A percentile compares a stretch with the other conserved stretches of the same genome.
These are phyloP conservation scores for Umbelopsis sp. DNA, from an alignment of 192 early-diverging fungal genomes.

Conservation along the genomic window DNA sequence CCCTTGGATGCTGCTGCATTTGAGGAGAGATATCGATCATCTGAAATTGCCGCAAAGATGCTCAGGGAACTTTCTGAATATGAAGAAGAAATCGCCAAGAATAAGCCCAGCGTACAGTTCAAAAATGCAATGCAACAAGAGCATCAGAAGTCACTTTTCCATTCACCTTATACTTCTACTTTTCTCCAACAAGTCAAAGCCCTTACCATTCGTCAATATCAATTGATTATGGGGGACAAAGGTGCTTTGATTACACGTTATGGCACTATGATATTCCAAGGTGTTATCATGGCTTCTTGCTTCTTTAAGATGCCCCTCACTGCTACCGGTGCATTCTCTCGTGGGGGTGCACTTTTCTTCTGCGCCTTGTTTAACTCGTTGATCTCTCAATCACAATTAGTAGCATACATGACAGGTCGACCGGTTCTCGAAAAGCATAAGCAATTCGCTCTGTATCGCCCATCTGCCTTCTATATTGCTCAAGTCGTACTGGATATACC, in stretches of 20 bases:
- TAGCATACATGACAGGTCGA: slow-evolving; percentile 70
- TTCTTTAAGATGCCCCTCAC: slow-evolving; percentile 62
- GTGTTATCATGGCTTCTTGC: slow-evolving; percentile 71
- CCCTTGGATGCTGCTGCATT: slow-evolving; percentile 67
- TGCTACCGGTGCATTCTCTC: slow-evolving; percentile 70
- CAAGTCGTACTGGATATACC: slow-evolving; percentile 59
- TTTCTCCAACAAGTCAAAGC: slow-evolving; percentile 63
- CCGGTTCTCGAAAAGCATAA: slow-evolving; percentile 80
- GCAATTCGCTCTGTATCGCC: slow-evolving; percentile 66
- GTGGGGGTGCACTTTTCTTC: slow-evolving; percentile 79
- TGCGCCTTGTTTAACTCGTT: slow-evolving; percentile 52
- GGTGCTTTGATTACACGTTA: slow-evolving; percentile 55
- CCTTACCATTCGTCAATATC: slow-evolving; percentile 62
- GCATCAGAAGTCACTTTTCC: slow-evolving; percentile 53
- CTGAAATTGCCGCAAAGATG: slow-evolving; percentile 41
- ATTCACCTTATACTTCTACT: slow-evolving; percentile 65
- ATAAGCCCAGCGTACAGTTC: slow-evolving; percentile 30
- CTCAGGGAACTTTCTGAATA: slow-evolving; percentile 47
- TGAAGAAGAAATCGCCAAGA: slow-evolving; percentile 30
- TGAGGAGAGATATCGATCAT: slow-evolving; percentile 53
- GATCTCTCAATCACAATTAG: slow-evolving; percentile 68
- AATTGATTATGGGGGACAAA: slow-evolving; percentile 59
- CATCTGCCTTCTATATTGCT: slow-evolving; percentile 56
- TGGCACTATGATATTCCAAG: slow-evolving; percentile 59
- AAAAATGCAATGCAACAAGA: slow-evolving; percentile 54